Percentiles rank a stretch among this genome's conserved stretches.
Conservation (phyloP, 2,329 filamentous ascomycete species). For the Magnaporthiopsis rhizophila region DNA sequence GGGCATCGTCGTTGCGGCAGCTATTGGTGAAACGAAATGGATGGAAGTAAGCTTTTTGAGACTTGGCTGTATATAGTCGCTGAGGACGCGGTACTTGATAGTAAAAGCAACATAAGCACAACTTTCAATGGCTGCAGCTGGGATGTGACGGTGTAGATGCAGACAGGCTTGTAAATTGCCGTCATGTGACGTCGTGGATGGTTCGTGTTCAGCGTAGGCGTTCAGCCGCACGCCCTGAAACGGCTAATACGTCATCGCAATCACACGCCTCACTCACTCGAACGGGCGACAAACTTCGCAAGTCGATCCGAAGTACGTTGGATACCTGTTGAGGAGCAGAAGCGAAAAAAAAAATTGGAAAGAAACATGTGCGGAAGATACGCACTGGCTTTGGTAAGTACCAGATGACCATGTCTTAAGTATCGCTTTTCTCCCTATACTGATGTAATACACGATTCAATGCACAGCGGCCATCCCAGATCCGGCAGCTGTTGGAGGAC, state of each 20-base stretch:
- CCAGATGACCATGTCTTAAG: not conserved
- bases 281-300: not conserved
- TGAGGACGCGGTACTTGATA: not conserved
- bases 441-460: not conserved
- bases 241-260: not conserved
- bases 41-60: not conserved
- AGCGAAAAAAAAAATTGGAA: not conserved
- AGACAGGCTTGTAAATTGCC: not conserved
- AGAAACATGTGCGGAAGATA: constrained; percentile 27
- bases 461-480: constrained; percentile 62
- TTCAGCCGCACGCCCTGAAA: not conserved
- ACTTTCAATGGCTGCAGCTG: not conserved
- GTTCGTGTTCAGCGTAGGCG: not conserved
- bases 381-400: constrained; percentile 26
- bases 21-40: not conserved
- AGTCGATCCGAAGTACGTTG: not conserved
- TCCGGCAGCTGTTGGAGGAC: constrained; percentile 65
- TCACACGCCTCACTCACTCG: too few species aligned
- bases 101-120: not conserved
- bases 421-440: not conserved
- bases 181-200: not conserved
- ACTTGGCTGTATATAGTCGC: not conserved
- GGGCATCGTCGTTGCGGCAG: not conserved
- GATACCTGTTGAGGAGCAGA: not conserved
- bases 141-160: too few species aligned